Evolutionary conservation across 148 eudicot genomes (phyloP).

Genomic region (Tetragonia tetragonoides): DNA sequence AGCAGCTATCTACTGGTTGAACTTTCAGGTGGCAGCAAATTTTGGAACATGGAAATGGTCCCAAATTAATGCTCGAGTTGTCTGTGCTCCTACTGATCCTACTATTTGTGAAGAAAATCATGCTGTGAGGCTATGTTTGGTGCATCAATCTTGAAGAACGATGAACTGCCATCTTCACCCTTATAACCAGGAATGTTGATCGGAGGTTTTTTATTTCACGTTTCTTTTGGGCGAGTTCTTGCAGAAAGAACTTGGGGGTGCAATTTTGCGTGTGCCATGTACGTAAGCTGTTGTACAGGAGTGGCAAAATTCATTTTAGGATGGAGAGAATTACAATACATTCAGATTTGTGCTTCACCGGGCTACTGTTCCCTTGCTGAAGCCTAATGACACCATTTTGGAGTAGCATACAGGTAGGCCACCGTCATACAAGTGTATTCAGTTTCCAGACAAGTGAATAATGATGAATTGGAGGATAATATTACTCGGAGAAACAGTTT

Average conservation of each 20-base stretch:
- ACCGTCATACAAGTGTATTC: not conserved
- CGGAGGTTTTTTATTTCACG: slow-evolving; percentile 19
- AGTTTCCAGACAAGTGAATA: not conserved
- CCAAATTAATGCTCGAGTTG: slow-evolving; percentile 51
- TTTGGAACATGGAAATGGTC: slow-evolving; percentile 37
- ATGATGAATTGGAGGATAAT: not conserved
- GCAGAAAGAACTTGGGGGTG: not conserved
- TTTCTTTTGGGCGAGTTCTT: not conserved
- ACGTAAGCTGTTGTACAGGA: not conserved
- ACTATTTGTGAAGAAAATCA: slow-evolving; percentile 51
- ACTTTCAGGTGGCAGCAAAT: slow-evolving; percentile 97
- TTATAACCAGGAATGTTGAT: not conserved
- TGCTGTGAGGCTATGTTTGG: slow-evolving; percentile 28
- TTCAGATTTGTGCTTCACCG: not conserved
- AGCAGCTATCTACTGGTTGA: slow-evolving; percentile 99
- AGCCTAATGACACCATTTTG: not conserved
- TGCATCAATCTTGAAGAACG: not conserved
- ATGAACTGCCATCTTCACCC: not conserved
- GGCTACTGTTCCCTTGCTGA: not conserved
- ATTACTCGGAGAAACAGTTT: not conserved
- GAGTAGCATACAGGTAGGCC: not conserved
- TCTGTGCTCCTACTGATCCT: slow-evolving; percentile 57
- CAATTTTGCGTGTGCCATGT: not conserved
- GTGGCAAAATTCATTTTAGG: not conserved
- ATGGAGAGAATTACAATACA: not conserved